These are phyloP conservation scores for Saccharomyces jurei DNA, from an alignment of 805 yeast genomes.

Conservation along the genomic window DNA sequence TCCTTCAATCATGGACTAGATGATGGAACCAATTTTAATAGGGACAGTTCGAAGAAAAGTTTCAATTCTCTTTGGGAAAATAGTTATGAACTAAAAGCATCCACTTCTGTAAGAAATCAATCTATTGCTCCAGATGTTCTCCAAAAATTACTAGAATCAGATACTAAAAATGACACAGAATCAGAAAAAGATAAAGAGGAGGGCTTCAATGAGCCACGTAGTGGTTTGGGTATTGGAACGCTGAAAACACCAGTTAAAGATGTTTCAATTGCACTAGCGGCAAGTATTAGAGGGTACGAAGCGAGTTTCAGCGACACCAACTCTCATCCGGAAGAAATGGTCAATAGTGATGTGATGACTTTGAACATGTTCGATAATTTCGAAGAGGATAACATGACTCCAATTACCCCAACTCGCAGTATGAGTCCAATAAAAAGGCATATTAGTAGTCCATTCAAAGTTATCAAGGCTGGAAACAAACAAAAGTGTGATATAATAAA, in stretches of 20 bases:
- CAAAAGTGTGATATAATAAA: neutral
- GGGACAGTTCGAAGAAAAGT: neutral
- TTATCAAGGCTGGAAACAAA: slow-evolving; percentile 8
- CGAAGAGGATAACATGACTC: neutral
- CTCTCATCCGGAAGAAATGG: neutral
- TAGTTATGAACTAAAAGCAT: neutral
- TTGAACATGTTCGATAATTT: neutral
- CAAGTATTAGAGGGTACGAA: slow-evolving; percentile 17
- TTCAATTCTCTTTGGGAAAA: neutral
- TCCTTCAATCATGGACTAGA: slow-evolving; percentile 5
- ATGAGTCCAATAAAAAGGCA: slow-evolving; percentile 7
- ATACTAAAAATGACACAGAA: slow-evolving; percentile 1
- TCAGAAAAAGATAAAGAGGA: neutral
- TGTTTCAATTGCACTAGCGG: slow-evolving; percentile 16
- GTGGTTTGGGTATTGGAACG: slow-evolving; percentile 2
- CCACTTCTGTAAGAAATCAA: neutral
- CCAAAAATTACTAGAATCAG: slow-evolving; percentile 4
- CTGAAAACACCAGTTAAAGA: slow-evolving; percentile 18
- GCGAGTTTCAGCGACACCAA: slow-evolving; percentile 11
- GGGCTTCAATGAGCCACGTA: neutral
- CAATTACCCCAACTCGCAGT: slow-evolving; percentile 7
- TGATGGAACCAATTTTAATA: neutral
- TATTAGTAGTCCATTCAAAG: slow-evolving; percentile 26
- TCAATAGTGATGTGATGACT: neutral
- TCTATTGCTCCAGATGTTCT: slow-evolving; percentile 10